Evolutionary conservation across 2,329 filamentous ascomycete species (phyloP), one percentile per base, ranked within the genome.

Genomic region (Thielaviopsis populi): DNA sequence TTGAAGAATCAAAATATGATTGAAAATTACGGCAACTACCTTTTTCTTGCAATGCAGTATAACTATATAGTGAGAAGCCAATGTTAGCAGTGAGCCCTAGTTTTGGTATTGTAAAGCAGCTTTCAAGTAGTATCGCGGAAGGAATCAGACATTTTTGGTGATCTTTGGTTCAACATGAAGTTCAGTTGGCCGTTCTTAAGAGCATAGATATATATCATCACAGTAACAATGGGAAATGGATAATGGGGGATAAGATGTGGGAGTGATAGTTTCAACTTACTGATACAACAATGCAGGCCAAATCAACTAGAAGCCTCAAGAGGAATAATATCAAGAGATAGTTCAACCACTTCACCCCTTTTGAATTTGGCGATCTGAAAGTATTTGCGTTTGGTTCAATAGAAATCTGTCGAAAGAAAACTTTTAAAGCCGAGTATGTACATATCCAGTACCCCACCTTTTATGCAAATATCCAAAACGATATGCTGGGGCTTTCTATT

Each of bases 121-220:
- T 19, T n/a, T 22, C 11, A 46, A 22, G 17, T 33, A 15, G 17
- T 19, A 33, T 33, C 8, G 19, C 43, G 22, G 40, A 10, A 48
- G 17, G 13, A 43, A 11, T 64, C 65, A 66, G 62, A 61, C 53
- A 54, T 62, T 62, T 61, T 61, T 66, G 41, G 58, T 54, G 50
- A 62, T 64, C 48, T 64, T 43, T 37, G 50, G 50, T 59, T 64
- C 65, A 64, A 66, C 60, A 66, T 54, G 50, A 48, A 69, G 74
- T 83, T 84, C 79, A 79, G 82, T 81, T 83, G 81, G 81, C 81
- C 80, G 81, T 84, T 84, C 81, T 83, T 83, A 82, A 81, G 75
- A 77, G 71, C 74, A 80, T 75, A 71, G 63, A 54, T 69, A 75
- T 69, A 75, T 75, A 74, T 84, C 81, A 84, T 84, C 81, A 82